Percentiles rank a stretch among this genome's conserved stretches.
phyloP scores from a whole-genome alignment of 1,139 yeast genomes.

The Pichia norvegensis region DNA sequence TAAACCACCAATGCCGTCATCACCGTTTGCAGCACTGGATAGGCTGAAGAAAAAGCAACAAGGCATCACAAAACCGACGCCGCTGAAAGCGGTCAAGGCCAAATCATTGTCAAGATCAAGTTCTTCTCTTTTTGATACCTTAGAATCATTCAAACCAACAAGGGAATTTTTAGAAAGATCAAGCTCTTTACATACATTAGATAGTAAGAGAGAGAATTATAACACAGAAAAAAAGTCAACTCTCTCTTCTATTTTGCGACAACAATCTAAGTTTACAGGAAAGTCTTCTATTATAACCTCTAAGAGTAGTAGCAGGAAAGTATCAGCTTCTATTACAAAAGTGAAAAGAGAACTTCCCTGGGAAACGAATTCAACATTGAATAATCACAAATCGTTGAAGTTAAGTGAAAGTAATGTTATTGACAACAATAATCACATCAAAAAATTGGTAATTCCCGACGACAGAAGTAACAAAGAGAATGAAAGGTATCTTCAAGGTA shows the following conservation, averaged over 20 bases:
- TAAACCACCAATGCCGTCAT: conserved; percentile 2
- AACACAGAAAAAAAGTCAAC: neutral
- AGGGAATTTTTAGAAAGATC: neutral
- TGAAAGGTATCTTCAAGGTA: conserved; percentile 1
- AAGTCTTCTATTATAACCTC: conserved; percentile 10
- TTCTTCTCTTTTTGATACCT: neutral
- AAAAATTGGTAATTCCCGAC: neutral
- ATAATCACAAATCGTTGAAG: conserved; percentile 6
- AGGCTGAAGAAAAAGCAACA: conserved; percentile 6
- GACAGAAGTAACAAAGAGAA: neutral
- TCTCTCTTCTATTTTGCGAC: conserved; percentile 9
- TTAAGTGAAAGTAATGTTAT: conserved; percentile 2
- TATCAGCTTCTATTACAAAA: neutral
- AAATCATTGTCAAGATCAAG: neutral
- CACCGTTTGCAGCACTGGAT: conserved; percentile 16
- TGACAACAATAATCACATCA: conserved; percentile 1
- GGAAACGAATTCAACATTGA: conserved; percentile 5
- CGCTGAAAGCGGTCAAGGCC: neutral
- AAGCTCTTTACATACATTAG: neutral
- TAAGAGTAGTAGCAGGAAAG: neutral
- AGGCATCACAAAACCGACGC: neutral
- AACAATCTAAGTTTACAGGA: conserved; percentile 12
- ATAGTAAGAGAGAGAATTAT: neutral
- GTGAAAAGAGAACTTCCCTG: conserved; percentile 8
- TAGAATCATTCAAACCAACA: neutral